phyloP scores from a whole-genome alignment of 2,329 filamentous ascomycete genomes.

The Reticulascus tulasneorum region DNA sequence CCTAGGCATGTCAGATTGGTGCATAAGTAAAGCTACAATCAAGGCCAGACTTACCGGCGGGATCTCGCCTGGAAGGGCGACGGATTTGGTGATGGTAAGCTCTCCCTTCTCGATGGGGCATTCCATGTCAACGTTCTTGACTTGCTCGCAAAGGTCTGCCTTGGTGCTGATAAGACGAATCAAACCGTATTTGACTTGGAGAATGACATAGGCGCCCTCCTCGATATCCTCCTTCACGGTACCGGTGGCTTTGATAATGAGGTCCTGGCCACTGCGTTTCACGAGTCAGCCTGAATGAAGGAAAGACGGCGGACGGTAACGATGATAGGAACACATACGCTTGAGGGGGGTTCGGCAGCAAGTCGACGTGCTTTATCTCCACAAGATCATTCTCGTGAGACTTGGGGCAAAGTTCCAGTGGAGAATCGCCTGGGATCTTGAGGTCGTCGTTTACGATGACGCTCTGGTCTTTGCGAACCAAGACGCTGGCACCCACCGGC shows the following conservation, averaged over 20 bases:
- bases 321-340: conserved; percentile 56
- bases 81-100: conserved; percentile 70
- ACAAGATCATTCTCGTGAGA: conserved; percentile 69
- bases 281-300: not conserved
- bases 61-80: conserved; percentile 81
- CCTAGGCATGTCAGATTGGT: conserved; percentile 47
- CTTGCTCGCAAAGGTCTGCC: conserved; percentile 84
- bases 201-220: conserved; percentile 73
- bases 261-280: conserved; percentile 62
- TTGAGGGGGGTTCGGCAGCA: conserved; percentile 80
- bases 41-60: conserved; percentile 65
- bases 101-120: conserved; percentile 84
- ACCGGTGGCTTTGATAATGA: conserved; percentile 76
- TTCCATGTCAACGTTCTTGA: conserved; percentile 79
- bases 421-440: conserved; percentile 79
- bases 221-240: conserved; percentile 69
- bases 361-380: conserved; percentile 72
- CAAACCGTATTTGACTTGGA: conserved; percentile 90
- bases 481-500: conserved; percentile 40
- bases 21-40: not conserved
- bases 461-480: conserved; percentile 46
- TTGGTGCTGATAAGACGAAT: conserved; percentile 81
- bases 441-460: conserved; percentile 47
- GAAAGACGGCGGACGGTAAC: not conserved
- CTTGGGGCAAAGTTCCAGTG: conserved; percentile 69